Percentiles rank a stretch among this genome's conserved stretches.
phyloP scores from a whole-genome alignment of 2,329 filamentous ascomycete genomes.

The Trichophyton simii region DNA sequence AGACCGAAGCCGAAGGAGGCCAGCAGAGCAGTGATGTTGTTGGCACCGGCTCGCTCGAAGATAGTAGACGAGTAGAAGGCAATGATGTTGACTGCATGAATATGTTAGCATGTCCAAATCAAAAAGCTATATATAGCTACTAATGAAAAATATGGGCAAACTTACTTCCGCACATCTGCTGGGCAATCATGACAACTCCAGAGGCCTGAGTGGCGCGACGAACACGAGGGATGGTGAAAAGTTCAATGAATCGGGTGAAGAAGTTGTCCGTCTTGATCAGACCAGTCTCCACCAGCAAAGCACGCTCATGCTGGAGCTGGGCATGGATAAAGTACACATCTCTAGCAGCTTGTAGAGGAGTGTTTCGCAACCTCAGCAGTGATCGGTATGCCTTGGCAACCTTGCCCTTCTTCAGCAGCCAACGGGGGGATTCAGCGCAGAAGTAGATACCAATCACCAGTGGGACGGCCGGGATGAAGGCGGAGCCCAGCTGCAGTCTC shows the following conservation, averaged over 20 bases:
- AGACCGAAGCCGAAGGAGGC: conserved; percentile 51
- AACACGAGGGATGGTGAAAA: conserved; percentile 23
- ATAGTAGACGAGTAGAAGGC: conserved; percentile 53
- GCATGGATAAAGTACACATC: conserved; percentile 48
- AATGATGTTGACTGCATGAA: conserved; percentile 48
- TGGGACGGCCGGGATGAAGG: conserved; percentile 51
- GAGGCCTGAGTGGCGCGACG: conserved; percentile 21
- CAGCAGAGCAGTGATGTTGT: conserved; percentile 40
- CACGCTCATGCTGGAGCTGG: conserved; percentile 21
- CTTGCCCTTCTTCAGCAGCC: conserved; percentile 54
- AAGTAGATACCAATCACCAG: conserved; percentile 47
- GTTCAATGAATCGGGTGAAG: conserved; percentile 26
- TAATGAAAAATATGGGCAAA: conserved; percentile 13
- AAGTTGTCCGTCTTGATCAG: conserved; percentile 38
- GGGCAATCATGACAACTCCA: conserved; percentile 22
- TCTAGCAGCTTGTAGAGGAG: conserved; percentile 46
- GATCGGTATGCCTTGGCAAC: conserved; percentile 50
- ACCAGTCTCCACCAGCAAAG: conserved; percentile 30
- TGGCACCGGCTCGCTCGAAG: conserved; percentile 31
- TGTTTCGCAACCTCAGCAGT: conserved; percentile 47
- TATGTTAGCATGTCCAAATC: neutral
- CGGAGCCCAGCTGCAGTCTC: conserved; percentile 52
- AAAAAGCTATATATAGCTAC: neutral
- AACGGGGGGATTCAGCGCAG: conserved; percentile 53
- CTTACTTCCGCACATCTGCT: conserved; percentile 26